Base-by-base conservation (phyloP, 441 rosid species). In the Eutrema salsugineum region DNA sequence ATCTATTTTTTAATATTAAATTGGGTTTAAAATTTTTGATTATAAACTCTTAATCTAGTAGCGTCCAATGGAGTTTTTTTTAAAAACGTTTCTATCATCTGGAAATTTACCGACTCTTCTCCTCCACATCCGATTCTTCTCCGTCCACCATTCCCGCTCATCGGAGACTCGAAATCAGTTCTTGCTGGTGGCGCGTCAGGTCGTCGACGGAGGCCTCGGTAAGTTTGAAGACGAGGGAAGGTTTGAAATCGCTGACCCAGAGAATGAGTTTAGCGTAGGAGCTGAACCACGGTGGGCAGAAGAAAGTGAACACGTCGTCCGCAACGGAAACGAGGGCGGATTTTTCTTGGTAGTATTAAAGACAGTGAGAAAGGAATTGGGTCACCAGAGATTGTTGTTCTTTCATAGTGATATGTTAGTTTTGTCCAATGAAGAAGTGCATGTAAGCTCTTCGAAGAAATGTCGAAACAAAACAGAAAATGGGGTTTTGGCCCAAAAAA, bases 201-300 rank as follows among this genome's bases (percentile, higher is more conserved):
- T 81, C 87, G 17, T 47, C 56, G 0, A 83, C 77, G 6, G 77
- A 57, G 19, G 53, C 36, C 22, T 7, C 27, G 2, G 86, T 64
- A n/a, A 88, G 58, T 17, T 71, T 77, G 56, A 86, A 88, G 0
- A 86, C 63, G 0, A 84, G 2, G 0, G 85, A 76, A 11, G 93
- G 90, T 51, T 64, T 82, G 65, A 83, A 86, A 39, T 78, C 88
- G 12, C 87, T 86, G 48, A 86, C 57, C 87, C 93, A 85, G 30
- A 83, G 83, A 40, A 86, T 54, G 10, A 79, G 62, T 32, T 62
- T 80, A 30, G 84, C 93, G 49, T 80, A 73, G 19, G 84, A 43
- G 72, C 36, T 81, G 35, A 87, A 74, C 90, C 88, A 83, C 3
- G 91, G 89, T 0, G 85, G 87, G 9, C 79, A 73, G 47, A 82